Base-by-base conservation (phyloP, 2,329 filamentous ascomycete species). In the Penicillium glabrum region DNA sequence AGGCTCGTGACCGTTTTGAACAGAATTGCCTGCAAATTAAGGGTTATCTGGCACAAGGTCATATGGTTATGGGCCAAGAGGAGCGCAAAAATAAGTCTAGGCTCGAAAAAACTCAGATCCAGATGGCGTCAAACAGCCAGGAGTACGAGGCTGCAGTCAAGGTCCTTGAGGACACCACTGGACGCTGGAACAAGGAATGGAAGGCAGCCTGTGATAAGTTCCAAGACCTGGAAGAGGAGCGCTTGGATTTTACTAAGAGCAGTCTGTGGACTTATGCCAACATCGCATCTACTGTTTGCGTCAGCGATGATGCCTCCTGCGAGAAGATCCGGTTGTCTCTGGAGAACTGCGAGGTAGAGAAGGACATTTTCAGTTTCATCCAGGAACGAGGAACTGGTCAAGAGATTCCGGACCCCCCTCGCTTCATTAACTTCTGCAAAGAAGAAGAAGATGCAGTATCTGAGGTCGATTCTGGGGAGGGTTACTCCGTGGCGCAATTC, bases 21-120 rank as follows among this genome's bases (percentile, higher is more conserved):
- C 93, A 99, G 75, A 96, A 99, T 67, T 98, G 93, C 72, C 82
- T 99, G 45, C 95, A 96, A 73, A 98, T 99, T 74, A 99, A 99
- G 77, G 95, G 95, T 39, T 99, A 99, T 71, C 85, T 99, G 5
- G 95, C 96, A 4, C 95, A 99, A 76, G 95, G 95, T 10, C 96
- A 99, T 73, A 99, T 99, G 95, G 95, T 99, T 56, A 99, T 99
- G 95, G 95, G 95, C 14, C 95, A 99, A 68, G 95, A 99, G 73
- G 95, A 99, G 79, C 87, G 95, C 27, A 97, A 96, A 78, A 99
- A 99, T 76, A 99, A 99, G 78, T 93, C 93, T 23, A 98, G 96
- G 77, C 84, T 99, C 44, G 95, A 99, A 75, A 99, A 99, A 83
- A 98, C 95, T 1, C 95, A 99, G 73, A 95, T 97, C 67, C 96